Conservation (phyloP, 2,329 filamentous ascomycete species). For the Cladosporium sp. region DNA sequence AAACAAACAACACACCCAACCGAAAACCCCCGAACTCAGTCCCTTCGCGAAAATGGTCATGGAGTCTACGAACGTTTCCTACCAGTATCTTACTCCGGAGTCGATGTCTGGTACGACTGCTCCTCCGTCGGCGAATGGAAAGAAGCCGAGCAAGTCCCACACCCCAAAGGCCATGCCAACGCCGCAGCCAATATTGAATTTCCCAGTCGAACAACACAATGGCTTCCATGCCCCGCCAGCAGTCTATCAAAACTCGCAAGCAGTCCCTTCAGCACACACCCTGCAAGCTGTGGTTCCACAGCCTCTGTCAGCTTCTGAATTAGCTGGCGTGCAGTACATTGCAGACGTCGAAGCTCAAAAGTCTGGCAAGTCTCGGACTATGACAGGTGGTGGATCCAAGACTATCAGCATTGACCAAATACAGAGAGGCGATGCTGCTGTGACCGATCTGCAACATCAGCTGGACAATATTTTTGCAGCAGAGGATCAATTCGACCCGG, state of each 20-base stretch:
- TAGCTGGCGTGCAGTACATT: conserved; percentile 29
- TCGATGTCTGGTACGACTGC: conserved; percentile 20
- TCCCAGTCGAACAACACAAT: background rate
- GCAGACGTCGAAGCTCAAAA: conserved; percentile 1
- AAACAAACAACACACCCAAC: conserved; percentile 10
- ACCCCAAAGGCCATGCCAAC: background rate
- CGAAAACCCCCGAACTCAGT: conserved; percentile 36
- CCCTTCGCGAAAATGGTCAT: conserved; percentile 54
- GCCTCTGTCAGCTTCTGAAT: conserved; percentile 28
- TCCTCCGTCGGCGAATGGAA: conserved; percentile 5
- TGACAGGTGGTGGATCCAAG: background rate
- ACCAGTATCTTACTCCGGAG: conserved; percentile 30
- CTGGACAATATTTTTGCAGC: conserved; percentile 71
- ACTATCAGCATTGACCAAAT: conserved; percentile 61
- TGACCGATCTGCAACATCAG: conserved; percentile 65
- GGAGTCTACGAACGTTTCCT: conserved; percentile 36
- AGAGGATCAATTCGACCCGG: conserved; percentile 64
- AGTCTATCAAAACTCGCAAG: background rate
- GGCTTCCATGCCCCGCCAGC: background rate
- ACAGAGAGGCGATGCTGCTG: conserved; percentile 71
- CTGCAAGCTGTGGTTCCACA: conserved; percentile 21
- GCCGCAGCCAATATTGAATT: background rate
- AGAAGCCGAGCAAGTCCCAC: conserved; percentile 1
- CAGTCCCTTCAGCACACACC: background rate
- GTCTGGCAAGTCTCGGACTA: background rate